phyloP scores from a whole-genome alignment of 1,139 yeast genomes.

The Kluyveromyces sp. region DNA sequence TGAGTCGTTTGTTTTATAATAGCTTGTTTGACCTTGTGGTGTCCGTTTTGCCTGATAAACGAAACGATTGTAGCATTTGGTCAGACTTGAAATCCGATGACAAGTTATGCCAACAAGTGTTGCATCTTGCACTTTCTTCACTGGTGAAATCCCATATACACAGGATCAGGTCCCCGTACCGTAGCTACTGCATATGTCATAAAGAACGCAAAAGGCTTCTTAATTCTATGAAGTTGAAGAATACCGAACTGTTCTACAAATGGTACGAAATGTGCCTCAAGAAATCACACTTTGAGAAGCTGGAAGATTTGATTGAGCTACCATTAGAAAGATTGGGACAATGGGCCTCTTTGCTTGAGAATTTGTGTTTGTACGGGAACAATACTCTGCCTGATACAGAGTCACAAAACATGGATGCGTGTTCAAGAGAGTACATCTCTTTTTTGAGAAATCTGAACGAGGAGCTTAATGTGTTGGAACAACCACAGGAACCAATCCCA shows the following conservation, averaged over 20 bases:
- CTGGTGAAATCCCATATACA: constrained; percentile 24
- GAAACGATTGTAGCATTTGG: constrained; percentile 7
- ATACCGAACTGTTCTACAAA: constrained; percentile 14
- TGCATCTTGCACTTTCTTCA: constrained; percentile 24
- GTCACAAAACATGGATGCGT: neutral
- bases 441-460: constrained; percentile 3
- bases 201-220: constrained; percentile 23
- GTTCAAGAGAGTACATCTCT: neutral
- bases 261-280: constrained; percentile 27
- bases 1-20: constrained; percentile 28
- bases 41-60: neutral
- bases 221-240: constrained; percentile 16
- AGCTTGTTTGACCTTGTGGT: constrained; percentile 14
- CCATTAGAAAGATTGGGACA: constrained; percentile 22
- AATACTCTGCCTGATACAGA: neutral
- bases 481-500: constrained; percentile 1
- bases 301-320: constrained; percentile 20
- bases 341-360: constrained; percentile 17
- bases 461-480: neutral
- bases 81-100: constrained; percentile 2
- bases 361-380: constrained; percentile 10
- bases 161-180: constrained; percentile 32
- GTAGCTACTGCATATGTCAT: constrained; percentile 23
- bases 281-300: constrained; percentile 13
- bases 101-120: constrained; percentile 5